Evolutionary conservation across 2,329 filamentous ascomycete species (phyloP), one percentile per base, ranked within the genome.

Genomic region (Achaetomium macrosporum): DNA sequence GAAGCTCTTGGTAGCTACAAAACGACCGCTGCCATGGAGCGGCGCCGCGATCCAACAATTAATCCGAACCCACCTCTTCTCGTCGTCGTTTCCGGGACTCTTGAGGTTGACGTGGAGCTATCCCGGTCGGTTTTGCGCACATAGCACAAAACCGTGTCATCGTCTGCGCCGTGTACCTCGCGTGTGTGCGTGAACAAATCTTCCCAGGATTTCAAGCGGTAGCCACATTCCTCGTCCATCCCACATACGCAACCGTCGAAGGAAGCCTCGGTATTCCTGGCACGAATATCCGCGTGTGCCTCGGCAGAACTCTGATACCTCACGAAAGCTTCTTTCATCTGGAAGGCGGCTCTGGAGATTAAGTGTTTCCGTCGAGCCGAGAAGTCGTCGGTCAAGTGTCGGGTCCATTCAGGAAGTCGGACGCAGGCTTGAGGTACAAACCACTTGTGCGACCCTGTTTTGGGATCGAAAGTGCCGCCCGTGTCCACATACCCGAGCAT

Each of bases 301-400:
- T 45, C 20, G 42, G 42, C 42, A 11, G 29, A 2, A 11, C 31
- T 11, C 42, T 45, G 42, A 45, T 45, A 17, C 30, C 42, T 45
- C 42, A 45, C 30, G 15, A 45, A 45, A 45, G 42, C 42, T 45
- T 45, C 31, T 45, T 45, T 45, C 5, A 45, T 20, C 42, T 45
- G 42, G 30, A 45, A 36, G 42, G 42, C 42, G 42, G 30, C 42
- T 36, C 42, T 45, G 29, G 29, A 35, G 30, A 19, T 36, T 11
- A 45, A 11, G 30, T 12, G 42, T 45, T 45, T 45, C 5, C 20
- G 17, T 35, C 42, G 42, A 12, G 16, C 6, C 42, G 17, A 17
- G 17, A 17, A 45, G 42, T 20, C 15, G 16, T 45, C 20, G 42
- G 11, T 45, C 42, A 45, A 36, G 30, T 45, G 42, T 17, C 2